phyloP scores from a whole-genome alignment of 2,329 filamentous ascomycete species.

The Exophiala sideris region DNA sequence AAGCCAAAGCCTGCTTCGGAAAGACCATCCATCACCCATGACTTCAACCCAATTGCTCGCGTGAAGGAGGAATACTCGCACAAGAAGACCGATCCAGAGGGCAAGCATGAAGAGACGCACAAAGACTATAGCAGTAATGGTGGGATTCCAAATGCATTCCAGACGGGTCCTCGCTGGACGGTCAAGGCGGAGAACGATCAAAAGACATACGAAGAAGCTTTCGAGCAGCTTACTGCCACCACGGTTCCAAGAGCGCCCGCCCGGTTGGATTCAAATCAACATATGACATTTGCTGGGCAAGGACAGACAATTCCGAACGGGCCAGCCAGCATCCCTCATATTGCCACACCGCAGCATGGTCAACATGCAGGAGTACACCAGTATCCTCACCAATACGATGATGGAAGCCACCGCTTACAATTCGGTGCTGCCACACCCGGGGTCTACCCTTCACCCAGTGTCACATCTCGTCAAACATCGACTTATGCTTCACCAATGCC shows the following conservation, averaged over 20 bases:
- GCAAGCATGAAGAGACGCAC: slow-evolving; percentile 40
- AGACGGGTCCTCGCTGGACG: slow-evolving; percentile 82
- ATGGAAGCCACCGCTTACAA: slow-evolving; percentile 75
- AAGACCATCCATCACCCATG: slow-evolving; percentile 51
- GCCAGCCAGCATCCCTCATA: slow-evolving; percentile 63
- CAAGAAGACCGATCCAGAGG: slow-evolving; percentile 28
- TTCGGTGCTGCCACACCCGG: slow-evolving; percentile 76
- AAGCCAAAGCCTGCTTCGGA: slow-evolving; percentile 64
- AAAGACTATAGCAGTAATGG: slow-evolving; percentile 71
- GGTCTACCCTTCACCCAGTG: slow-evolving; percentile 79
- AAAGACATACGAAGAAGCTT: slow-evolving; percentile 74
- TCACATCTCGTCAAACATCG: slow-evolving; percentile 63
- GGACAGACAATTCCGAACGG: slow-evolving; percentile 78
- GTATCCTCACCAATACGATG: slow-evolving; percentile 72
- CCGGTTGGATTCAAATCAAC: slow-evolving; percentile 59
- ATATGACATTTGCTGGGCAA: slow-evolving; percentile 78
- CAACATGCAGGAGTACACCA: slow-evolving; percentile 74
- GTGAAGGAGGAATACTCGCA: slow-evolving; percentile 62
- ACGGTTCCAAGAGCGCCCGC: slow-evolving; percentile 67
- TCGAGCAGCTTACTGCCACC: slow-evolving; percentile 64
- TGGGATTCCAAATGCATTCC: slow-evolving; percentile 79
- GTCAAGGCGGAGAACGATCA: slow-evolving; percentile 67
- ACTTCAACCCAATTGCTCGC: slow-evolving; percentile 65
- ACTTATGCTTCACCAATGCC: slow-evolving; percentile 67
- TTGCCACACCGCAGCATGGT: slow-evolving; percentile 70